These are phyloP conservation scores for Metarhizium anisopliae DNA, from an alignment of 2,329 filamentous ascomycete genomes.

Conservation along the genomic window DNA sequence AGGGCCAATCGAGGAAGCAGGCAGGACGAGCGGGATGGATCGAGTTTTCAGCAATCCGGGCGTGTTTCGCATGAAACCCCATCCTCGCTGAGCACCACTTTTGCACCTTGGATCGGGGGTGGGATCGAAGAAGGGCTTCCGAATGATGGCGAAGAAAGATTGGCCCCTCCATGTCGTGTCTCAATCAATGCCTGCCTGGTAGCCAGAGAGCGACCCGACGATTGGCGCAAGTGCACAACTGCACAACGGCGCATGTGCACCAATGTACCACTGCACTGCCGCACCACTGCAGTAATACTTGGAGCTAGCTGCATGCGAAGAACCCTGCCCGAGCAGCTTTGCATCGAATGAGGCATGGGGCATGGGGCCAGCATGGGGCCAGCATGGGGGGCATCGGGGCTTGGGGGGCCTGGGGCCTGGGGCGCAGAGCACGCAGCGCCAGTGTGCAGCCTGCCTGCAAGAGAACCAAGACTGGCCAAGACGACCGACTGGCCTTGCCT, in stretches of 20 bases:
- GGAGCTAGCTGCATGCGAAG: conserved; percentile 4
- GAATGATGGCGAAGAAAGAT: conserved; percentile 10
- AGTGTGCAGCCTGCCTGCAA: too few relatives aligned
- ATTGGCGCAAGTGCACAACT: too few relatives aligned
- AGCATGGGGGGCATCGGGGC: not conserved
- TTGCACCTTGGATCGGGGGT: conserved; percentile 18
- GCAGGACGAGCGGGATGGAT: conserved; percentile 12
- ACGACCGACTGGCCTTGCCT: too few relatives aligned
- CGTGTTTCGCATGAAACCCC: conserved; percentile 22
- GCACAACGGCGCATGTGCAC: too few relatives aligned
- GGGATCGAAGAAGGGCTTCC: conserved; percentile 19
- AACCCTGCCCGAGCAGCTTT: conserved; percentile 5
- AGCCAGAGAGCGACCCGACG: too few relatives aligned
- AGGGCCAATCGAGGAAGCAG: not conserved
- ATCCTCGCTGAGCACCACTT: not conserved
- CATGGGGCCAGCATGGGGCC: not conserved
- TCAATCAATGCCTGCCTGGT: not conserved
- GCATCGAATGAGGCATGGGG: not conserved
- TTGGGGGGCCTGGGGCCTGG: too few relatives aligned
- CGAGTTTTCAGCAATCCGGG: conserved; percentile 19
- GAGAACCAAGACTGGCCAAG: too few relatives aligned
- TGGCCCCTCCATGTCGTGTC: not conserved
- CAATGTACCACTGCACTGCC: too few relatives aligned
- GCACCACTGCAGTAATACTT: too few relatives aligned
- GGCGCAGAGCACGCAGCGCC: too few relatives aligned